phyloP scores from a whole-genome alignment of 768 basidiomycete genomes.

The Pulveroboletus frians region DNA sequence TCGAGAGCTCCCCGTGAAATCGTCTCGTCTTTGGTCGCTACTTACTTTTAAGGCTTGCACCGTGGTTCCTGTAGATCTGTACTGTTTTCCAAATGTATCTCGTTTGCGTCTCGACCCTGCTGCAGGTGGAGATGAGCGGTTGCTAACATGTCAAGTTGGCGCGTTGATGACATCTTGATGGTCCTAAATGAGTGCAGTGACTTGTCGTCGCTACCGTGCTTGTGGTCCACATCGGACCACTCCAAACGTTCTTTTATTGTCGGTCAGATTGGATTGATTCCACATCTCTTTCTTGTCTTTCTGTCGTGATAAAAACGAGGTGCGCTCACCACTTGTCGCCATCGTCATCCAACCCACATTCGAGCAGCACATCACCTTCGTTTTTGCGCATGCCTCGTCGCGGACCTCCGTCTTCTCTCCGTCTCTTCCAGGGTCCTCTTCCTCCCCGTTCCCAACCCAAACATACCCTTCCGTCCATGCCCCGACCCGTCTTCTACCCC shows the following conservation, averaged over 20 bases:
- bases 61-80: conserved; percentile 13
- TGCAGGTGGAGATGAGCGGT: too few relatives aligned
- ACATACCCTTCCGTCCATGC: conserved; percentile 64
- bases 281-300: not conserved
- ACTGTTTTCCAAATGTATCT: conserved; percentile 10
- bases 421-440: conserved; percentile 54
- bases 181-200: not conserved
- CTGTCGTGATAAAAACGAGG: conserved; percentile 1
- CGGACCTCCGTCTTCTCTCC: conserved; percentile 60
- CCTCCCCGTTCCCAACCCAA: conserved; percentile 57
- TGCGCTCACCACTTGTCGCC: not conserved
- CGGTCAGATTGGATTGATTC: conserved; percentile 1
- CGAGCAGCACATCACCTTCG: not conserved
- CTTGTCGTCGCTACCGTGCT: too few relatives aligned
- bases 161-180: not conserved
- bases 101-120: not conserved
- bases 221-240: not conserved
- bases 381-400: conserved; percentile 62
- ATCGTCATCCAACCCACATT: not conserved
- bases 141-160: not conserved
- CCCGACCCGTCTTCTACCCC: conserved; percentile 47
- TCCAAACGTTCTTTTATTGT: not conserved
- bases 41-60: conserved; percentile 2
- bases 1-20: conserved; percentile 35
- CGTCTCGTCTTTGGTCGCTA: not conserved